Base-by-base conservation (phyloP, 306 rosid genomes). In the Gastrolobium villosum region DNA sequence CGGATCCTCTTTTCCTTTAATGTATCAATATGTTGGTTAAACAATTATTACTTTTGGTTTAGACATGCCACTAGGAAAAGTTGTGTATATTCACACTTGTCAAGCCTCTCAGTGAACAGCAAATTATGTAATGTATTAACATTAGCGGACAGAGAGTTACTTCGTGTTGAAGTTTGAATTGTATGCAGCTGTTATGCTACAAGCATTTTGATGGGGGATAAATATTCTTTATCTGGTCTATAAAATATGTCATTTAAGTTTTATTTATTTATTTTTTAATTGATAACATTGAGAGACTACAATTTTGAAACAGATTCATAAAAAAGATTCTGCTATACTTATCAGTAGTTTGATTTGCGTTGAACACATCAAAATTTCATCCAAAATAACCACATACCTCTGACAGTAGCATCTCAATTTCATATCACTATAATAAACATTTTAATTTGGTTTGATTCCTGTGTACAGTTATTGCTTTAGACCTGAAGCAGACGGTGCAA, bases 401-500 rank as follows among this genome's bases (percentile, higher is more conserved):
- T 62, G 30, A 28, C 60, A 70, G 34, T 43, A 50, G 7, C 34
- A 71, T 65, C 53, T 78, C 8, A 2, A 44, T 32, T 74, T 80
- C 35, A 5, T 67, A 50, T 72, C 31, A 65, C 59, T 28, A 13
- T 35, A 54, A 62, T 44, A 76, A 67, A 31, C 57, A 49, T 79
- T 74, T 44, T 62, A 35, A 13, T 61, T 72, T 73, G n/a, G 41
- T 80, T 76, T 69, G 70, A 28, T 78, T 84, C 61, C 57, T 57
- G 55, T 76, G 30, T 84, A 88, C 84, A 92, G 97, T 94, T 87
- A 83, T 86, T 79, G 87, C 99, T 3, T 88, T 94, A 75, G 90
- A 90, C 87, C 84, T 94, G 83, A 92, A 79, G 92, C 97, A 94
- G 81, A 92, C 91, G 15, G 73, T 94, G 65, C 93, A 89, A 77